Evolutionary conservation across 495 filamentous ascomycete species (phyloP), one percentile per base, ranked within the genome.

Genomic region (Aspergillus indologenus): DNA sequence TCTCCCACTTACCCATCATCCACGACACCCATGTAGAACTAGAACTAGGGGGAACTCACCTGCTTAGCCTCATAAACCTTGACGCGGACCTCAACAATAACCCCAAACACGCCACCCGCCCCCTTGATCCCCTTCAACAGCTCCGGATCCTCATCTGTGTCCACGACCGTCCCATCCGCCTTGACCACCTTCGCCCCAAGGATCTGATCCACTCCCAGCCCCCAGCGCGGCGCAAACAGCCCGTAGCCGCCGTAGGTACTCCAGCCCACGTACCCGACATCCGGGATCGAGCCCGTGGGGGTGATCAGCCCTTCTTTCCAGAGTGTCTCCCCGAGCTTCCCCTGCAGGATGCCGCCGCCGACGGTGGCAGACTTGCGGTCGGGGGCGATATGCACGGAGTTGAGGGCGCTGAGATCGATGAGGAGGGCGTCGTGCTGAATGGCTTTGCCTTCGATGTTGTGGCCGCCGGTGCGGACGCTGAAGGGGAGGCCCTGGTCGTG

Each of bases 151-250:
- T 61, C 59, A 52, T 74, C 69, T 0, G 73, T 76, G 1, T 66
- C 60, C 2, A 74, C 56, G 7, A 79, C 54, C 9, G 68, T 59
- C 0, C 74, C 78, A 5, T 69, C 51, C 8, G 62, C 53, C 50
- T 74, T 68, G 15, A 79, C 70, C 17, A 75, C n/a, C 12, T 64
- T 74, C 3, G 75, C 74, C 26, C 60, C 65, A 22, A 80, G 49
- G 45, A 79, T 75, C 58, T 79, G 71, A 57, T 78, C 75, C 2
- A 67, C 64, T 17, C 74, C 74, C 5, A 80, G 55, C 1, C 76
- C 77, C 57, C 61, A 73, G 20, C 67, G 40, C 7, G 68, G 40
- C 3, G 66, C 64, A 42, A 75, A 71, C 4, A 69, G 53, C 15
- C 77, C 75, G 53, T 80, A 78, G 0, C 77, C 76, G 2, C 77